Base-by-base conservation (phyloP, 148 eudicot species). In the Silene latifolia region DNA sequence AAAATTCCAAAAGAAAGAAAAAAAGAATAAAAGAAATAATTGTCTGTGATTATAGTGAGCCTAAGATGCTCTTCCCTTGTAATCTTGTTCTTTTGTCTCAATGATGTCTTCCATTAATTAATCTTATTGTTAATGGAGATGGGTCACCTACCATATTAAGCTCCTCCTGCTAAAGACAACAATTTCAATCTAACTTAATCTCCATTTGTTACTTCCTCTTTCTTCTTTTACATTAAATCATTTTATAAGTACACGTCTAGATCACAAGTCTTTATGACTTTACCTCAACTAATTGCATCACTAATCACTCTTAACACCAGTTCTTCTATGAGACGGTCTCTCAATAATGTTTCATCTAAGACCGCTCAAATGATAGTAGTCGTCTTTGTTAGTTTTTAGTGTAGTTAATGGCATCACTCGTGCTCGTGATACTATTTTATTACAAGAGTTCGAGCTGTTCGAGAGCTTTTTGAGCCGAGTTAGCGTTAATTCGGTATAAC, bases 151-250 rank as follows among this genome's bases (percentile, higher is more conserved):
- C 81, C 76, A 65, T 78, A 57, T 80, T 47, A 42, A 66, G 73
- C 24, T 72, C 79, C 48, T 72, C 32, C 63, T 72, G 27, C 73
- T 76, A 72, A 46, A 71, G 79, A 76, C 83, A 67, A 72, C 62
- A 19, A 20, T 62, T 67, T 72, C 69, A 74, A 73, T 77, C 80
- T 56, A 44, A 44, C 77, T 78, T 61, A 64, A 53, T 75, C 79
- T 57, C 68, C 73, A 69, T 58, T 61, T 68, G 47, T 19, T 23
- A 44, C 39, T 54, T 23, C 39, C 35, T 54, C 14, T 51, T 69
- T 24, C 14, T 23, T 44, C 67, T 72, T 24, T 14, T 63, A 20
- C 19, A 58, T 72, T 72, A 63, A 63, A 75, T 80, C 71, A 59
- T 60, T 21, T 19, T 5, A 13, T 23, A 29, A 73, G 66, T 71